Evolutionary conservation across 2,329 filamentous ascomycete genomes (phyloP).

Genomic region (Microcyclospora pomicola): DNA sequence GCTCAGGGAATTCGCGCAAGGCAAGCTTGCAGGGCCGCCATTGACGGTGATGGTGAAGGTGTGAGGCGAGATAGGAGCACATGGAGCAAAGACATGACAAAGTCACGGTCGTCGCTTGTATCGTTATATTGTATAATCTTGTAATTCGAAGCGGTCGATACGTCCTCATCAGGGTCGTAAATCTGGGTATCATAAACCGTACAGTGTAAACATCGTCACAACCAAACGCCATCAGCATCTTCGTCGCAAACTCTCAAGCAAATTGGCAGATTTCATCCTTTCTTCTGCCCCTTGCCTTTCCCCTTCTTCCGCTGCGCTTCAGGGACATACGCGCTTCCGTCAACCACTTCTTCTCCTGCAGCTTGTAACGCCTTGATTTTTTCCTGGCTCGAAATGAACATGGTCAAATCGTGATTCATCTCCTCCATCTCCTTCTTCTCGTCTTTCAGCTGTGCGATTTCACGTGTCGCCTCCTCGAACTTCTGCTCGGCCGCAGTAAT

Average conservation of each 20-base stretch:
- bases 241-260: no score
- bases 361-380: conserved; percentile 54
- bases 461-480: conserved; percentile 41
- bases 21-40: conserved; percentile 7
- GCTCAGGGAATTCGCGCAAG: conserved; percentile 27
- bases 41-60: conserved; percentile 8
- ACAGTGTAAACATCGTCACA: background rate
- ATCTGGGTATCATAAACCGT: background rate
- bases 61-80: background rate
- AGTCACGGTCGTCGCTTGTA: background rate
- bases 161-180: background rate
- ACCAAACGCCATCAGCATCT: no score
- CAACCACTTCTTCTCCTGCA: conserved; percentile 57
- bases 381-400: conserved; percentile 76
- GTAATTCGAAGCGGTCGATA: background rate
- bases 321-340: conserved; percentile 42
- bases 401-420: conserved; percentile 72
- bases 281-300: conserved; percentile 37
- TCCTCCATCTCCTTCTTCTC: conserved; percentile 64
- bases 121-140: background rate
- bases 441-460: conserved; percentile 23
- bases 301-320: conserved; percentile 34
- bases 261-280: conserved; percentile 6
- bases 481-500: conserved; percentile 56
- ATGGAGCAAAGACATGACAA: background rate